Percentiles rank a stretch among this genome's conserved stretches.
Evolutionary conservation across 2,329 filamentous ascomycete genomes (phyloP).

Genomic region (Neofusicoccum cordaticola): DNA sequence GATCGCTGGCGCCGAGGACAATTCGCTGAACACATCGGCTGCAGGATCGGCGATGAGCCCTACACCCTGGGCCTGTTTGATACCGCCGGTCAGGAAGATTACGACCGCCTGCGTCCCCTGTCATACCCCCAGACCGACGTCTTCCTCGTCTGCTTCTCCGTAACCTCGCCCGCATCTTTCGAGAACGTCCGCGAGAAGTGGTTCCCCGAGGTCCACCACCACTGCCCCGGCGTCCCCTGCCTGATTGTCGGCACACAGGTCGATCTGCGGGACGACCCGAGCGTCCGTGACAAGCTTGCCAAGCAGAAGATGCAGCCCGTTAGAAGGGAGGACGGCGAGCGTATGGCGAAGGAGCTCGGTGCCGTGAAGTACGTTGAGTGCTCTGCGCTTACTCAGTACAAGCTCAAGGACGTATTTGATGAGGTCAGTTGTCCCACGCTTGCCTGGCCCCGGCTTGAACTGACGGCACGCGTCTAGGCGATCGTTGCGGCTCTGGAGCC

Average conservation of each 20-base stretch:
- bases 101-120: slow-evolving; percentile 91
- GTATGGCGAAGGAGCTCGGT: slow-evolving; percentile 95
- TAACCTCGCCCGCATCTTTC: slow-evolving; percentile 95
- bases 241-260: slow-evolving; percentile 97
- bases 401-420: slow-evolving; percentile 98
- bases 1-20: not conserved
- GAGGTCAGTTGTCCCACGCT: slow-evolving; percentile 61
- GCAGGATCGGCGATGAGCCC: slow-evolving; percentile 96
- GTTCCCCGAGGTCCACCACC: slow-evolving; percentile 98
- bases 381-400: slow-evolving; percentile 95
- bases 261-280: slow-evolving; percentile 85
- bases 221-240: slow-evolving; percentile 96
- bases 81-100: slow-evolving; percentile 99
- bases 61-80: slow-evolving; percentile 97
- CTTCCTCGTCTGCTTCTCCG: slow-evolving; percentile 97
- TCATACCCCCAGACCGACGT: slow-evolving; percentile 99
- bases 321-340: slow-evolving; percentile 85
- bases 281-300: slow-evolving; percentile 83
- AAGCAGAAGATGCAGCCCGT: slow-evolving; percentile 98
- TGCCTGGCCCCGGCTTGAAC: not conserved
- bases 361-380: slow-evolving; percentile 99
- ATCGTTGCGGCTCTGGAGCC: slow-evolving; percentile 95
- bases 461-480: slow-evolving; percentile 55
- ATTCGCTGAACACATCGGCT: slow-evolving; percentile 9
- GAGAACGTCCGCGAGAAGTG: slow-evolving; percentile 99